Evolutionary conservation across 2,329 filamentous ascomycete genomes (phyloP), one percentile per base, ranked within the genome.

Genomic region (Cladophialophora immunda): DNA sequence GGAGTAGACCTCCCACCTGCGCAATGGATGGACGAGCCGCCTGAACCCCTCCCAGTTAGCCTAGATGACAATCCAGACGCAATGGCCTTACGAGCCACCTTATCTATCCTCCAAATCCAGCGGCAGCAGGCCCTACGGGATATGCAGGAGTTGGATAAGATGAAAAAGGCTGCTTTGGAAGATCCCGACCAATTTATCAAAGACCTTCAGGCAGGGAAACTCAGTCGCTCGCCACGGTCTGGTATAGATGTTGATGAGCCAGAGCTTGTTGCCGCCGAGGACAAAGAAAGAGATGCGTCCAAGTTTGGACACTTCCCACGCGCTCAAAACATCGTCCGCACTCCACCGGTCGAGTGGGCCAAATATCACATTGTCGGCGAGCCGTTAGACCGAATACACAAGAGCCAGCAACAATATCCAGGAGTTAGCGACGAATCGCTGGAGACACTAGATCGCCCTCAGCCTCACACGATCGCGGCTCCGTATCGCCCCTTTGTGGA

Each of bases 291-390:
- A 17, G 77, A 71, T 50, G 70, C 67, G 25, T 74, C 69, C 55
- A 76, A 81, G 2, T 93, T 93, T 81, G 82, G 86, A 2, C 81
- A 81, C 19, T 86, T 97, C 15, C 94, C 94, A 0, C 86, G 85
- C 15, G 88, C 92, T 6, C 94, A 97, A 78, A 91, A 91, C 72
- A 83, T 98, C 0, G 90, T 96, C 29, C 89, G 94, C 47, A 93
- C 90, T 80, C 94, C 94, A 8, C 91, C 92, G 8, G 90, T 98
- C 75, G 97, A 97, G 81, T 98, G 94, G 94, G 88, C 89, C 13
- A 94, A 97, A 76, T 98, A 98, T 78, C 92, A 92, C 73, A 85
- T 97, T n/a, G 89, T 95, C 2, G 94, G 93, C 57, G 90, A 92
- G 67, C 88, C 92, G 1, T 83, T 97, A 38, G 93, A 97, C 78